Percentiles rank a stretch among this genome's conserved stretches.
These are phyloP conservation scores for Phaeophleospora eucalypticola DNA, from an alignment of 2,329 filamentous ascomycete genomes.

Conservation along the genomic window DNA sequence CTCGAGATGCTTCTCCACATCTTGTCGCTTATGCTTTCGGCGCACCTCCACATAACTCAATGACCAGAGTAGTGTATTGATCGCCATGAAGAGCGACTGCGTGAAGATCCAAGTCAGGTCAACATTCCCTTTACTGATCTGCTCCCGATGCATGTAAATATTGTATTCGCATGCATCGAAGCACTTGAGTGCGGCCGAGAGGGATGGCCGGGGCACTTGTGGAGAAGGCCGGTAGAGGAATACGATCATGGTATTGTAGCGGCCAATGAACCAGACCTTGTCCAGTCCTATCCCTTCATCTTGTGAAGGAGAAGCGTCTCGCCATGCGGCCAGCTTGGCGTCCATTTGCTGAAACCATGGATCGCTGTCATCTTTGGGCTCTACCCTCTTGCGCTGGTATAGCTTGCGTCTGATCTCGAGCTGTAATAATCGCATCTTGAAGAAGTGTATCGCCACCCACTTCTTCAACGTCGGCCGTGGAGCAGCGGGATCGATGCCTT, in stretches of 20 bases:
- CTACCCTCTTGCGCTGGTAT: slow-evolving; percentile 76
- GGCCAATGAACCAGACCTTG: slow-evolving; percentile 59
- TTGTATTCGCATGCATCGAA: slow-evolving; percentile 80
- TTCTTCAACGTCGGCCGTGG: slow-evolving; percentile 72
- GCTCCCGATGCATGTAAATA: slow-evolving; percentile 73
- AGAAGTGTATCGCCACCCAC: slow-evolving; percentile 84
- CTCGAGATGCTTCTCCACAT: slow-evolving; percentile 71
- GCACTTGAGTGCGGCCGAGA: slow-evolving; percentile 73
- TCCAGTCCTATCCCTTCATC: slow-evolving; percentile 67
- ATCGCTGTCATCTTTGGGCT: slow-evolving; percentile 73
- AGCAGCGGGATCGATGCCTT: slow-evolving; percentile 66
- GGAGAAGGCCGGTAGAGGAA: slow-evolving; percentile 87
- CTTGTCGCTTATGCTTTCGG: slow-evolving; percentile 64
- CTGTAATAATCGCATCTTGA: slow-evolving; percentile 83
- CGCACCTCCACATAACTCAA: slow-evolving; percentile 84
- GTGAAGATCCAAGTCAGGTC: slow-evolving; percentile 95
- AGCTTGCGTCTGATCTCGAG: slow-evolving; percentile 81
- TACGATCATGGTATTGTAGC: slow-evolving; percentile 83
- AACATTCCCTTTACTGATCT: slow-evolving; percentile 69
- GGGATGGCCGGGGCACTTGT: slow-evolving; percentile 80
- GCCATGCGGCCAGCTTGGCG: slow-evolving; percentile 73
- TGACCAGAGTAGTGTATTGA: slow-evolving; percentile 89
- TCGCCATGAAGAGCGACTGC: slow-evolving; percentile 80
- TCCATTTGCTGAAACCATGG: slow-evolving; percentile 85
- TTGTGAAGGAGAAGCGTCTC: slow-evolving; percentile 68